Percentiles rank a stretch among this genome's conserved stretches.
Conservation (phyloP, 192 early-diverging fungal genomes). For the Coemansia sp. region DNA sequence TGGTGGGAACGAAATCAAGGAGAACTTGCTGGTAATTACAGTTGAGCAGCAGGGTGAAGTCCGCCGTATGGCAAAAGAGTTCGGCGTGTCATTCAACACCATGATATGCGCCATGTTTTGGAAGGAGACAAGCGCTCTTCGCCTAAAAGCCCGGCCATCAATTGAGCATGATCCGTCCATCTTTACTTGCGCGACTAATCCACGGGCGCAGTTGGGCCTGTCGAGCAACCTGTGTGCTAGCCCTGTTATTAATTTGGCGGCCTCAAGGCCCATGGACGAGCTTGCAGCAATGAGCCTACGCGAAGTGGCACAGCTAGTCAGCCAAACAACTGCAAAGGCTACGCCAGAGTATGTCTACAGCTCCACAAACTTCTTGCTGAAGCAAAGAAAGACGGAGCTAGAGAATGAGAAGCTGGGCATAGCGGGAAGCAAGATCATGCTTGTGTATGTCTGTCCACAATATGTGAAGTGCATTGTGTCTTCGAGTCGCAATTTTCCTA, state of each 20-base stretch:
- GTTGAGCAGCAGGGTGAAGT: conserved; percentile 26
- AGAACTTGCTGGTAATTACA: conserved; percentile 15
- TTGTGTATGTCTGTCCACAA: conserved; percentile 24
- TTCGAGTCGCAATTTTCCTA: conserved; percentile 42
- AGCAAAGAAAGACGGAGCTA: conserved; percentile 18
- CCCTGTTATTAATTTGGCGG: conserved; percentile 29
- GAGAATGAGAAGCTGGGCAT: conserved; percentile 6
- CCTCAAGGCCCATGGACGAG: conserved; percentile 6
- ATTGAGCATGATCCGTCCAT: conserved; percentile 10
- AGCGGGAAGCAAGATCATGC: conserved; percentile 16
- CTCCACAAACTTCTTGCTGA: conserved; percentile 26
- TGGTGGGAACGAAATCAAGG: conserved; percentile 12
- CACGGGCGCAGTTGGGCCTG: conserved; percentile 16
- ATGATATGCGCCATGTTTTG: conserved; percentile 43
- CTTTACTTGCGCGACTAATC: conserved; percentile 44
- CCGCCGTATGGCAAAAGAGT: conserved; percentile 19
- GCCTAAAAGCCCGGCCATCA: conserved; percentile 11
- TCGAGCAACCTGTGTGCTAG: conserved; percentile 29
- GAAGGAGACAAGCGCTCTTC: conserved; percentile 26
- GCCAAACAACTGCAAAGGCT: conserved; percentile 12
- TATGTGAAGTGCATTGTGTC: conserved; percentile 37
- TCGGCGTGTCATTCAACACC: conserved; percentile 23
- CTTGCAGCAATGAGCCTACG: conserved; percentile 16
- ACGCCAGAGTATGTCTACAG: conserved; percentile 25
- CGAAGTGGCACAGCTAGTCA: conserved; percentile 20